Conservation (phyloP, 2,329 filamentous ascomycete genomes). For the Sodiomyces alkalinus region DNA sequence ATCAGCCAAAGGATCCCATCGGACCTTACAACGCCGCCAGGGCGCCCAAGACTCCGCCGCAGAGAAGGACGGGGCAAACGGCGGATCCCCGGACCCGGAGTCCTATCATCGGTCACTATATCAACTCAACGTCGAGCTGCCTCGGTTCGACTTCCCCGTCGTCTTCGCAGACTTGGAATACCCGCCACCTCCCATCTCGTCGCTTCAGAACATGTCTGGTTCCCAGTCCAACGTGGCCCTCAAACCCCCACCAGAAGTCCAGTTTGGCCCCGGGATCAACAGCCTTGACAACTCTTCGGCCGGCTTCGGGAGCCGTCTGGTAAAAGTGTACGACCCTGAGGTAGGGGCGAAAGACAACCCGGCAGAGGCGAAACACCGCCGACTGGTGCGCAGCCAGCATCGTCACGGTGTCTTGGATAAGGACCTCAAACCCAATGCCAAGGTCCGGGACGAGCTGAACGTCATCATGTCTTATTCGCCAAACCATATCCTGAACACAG, state of each 20-base stretch:
- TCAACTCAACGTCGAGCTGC: conserved; percentile 77
- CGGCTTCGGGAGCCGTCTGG: conserved; percentile 43
- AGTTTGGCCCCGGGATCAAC: conserved; percentile 80
- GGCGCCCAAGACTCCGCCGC: conserved; percentile 18
- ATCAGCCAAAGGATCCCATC: conserved; percentile 48
- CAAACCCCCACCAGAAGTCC: conserved; percentile 75
- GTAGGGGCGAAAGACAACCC: conserved; percentile 82
- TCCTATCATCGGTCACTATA: conserved; percentile 56
- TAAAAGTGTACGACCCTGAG: conserved; percentile 87
- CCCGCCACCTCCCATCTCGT: conserved; percentile 66
- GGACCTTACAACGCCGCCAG: conserved; percentile 32
- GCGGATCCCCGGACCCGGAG: not conserved
- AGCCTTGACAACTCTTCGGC: conserved; percentile 38
- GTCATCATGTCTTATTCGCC: conserved; percentile 83
- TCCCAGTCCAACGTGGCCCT: conserved; percentile 55
- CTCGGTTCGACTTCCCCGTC: conserved; percentile 87
- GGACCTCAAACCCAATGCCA: conserved; percentile 90
- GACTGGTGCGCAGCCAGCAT: conserved; percentile 76
- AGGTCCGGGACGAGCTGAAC: conserved; percentile 88
- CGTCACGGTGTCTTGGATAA: conserved; percentile 89
- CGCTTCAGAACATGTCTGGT: conserved; percentile 47
- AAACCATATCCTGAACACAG: conserved; percentile 70
- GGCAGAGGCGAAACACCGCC: conserved; percentile 84
- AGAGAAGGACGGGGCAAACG: conserved; percentile 24
- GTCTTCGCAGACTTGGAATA: conserved; percentile 95